Percentiles rank a stretch among this genome's conserved stretches.
Conservation (phyloP, 441 rosid genomes). For the Aleurites moluccanus region DNA sequence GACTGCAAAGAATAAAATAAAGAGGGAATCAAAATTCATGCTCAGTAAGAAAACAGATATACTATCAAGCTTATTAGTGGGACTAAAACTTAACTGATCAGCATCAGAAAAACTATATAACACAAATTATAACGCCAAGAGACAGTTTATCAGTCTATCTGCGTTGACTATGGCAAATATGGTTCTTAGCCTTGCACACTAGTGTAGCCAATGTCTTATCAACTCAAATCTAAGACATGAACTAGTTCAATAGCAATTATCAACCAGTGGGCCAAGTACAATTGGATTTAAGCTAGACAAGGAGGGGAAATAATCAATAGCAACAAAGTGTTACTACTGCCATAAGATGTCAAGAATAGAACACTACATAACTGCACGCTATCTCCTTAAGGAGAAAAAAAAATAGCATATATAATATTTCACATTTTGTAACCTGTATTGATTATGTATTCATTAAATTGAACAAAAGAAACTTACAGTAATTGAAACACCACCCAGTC, state of each 20-base stretch:
- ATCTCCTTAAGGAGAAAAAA: background rate
- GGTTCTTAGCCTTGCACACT: background rate
- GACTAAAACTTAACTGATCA: background rate
- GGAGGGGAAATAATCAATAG: background rate
- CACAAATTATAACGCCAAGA: background rate
- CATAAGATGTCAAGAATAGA: background rate
- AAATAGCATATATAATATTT: background rate
- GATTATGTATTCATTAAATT: background rate
- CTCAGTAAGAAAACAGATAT: constrained; percentile 2
- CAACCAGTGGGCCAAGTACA: too few species aligned
- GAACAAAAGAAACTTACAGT: constrained; percentile 53
- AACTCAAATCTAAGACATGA: background rate
- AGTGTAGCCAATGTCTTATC: background rate
- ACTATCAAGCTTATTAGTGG: background rate
- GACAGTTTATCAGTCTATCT: background rate
- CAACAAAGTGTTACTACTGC: background rate
- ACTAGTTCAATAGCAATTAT: background rate
- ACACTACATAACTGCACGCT: background rate
- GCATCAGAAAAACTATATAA: background rate
- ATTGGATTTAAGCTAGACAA: background rate
- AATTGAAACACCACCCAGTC: constrained; percentile 78
- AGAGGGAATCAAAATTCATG: background rate
- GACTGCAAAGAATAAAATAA: constrained; percentile 45
- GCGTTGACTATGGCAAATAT: background rate
- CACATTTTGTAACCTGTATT: background rate